Evolutionary conservation across 116 monocot species (phyloP).

Genomic region (Trichopus zeylanicus): DNA sequence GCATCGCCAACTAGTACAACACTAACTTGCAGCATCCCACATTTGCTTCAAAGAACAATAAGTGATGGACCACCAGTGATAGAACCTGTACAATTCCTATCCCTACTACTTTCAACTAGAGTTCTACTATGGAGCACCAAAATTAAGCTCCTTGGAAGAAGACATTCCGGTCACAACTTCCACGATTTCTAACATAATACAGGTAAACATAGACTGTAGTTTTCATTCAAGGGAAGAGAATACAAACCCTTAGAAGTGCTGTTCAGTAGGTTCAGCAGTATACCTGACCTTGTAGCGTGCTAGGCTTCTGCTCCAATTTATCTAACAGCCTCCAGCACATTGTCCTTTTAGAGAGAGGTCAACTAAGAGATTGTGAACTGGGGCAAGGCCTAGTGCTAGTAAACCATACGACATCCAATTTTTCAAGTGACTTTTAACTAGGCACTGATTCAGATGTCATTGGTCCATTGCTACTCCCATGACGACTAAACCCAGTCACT

Average conservation of each 20-base stretch:
- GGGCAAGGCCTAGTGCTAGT: background rate
- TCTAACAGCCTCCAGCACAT: background rate
- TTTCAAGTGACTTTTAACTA: slow-evolving; percentile 20
- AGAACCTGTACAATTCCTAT: slow-evolving; percentile 10
- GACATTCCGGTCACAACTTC: slow-evolving; percentile 4
- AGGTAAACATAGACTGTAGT: background rate
- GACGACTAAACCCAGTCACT: slow-evolving; percentile 23
- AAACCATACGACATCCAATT: background rate
- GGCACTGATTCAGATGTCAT: slow-evolving; percentile 51
- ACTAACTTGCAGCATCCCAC: too few species aligned
- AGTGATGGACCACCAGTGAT: background rate
- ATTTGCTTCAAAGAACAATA: background rate
- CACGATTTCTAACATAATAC: slow-evolving; percentile 3
- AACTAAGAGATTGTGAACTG: background rate
- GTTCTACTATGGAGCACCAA: slow-evolving; percentile 20
- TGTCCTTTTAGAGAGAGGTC: background rate
- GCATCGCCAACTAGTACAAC: too few species aligned
- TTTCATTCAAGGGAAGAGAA: background rate
- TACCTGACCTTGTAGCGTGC: background rate
- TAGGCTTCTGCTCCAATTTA: background rate
- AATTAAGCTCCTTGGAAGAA: slow-evolving; percentile 19
- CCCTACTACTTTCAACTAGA: background rate
- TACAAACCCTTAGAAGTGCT: background rate
- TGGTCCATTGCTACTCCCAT: slow-evolving; percentile 21
- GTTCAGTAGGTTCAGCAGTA: background rate